Base-by-base conservation (phyloP, 495 filamentous ascomycete genomes). In the Penicillium goetzii region DNA sequence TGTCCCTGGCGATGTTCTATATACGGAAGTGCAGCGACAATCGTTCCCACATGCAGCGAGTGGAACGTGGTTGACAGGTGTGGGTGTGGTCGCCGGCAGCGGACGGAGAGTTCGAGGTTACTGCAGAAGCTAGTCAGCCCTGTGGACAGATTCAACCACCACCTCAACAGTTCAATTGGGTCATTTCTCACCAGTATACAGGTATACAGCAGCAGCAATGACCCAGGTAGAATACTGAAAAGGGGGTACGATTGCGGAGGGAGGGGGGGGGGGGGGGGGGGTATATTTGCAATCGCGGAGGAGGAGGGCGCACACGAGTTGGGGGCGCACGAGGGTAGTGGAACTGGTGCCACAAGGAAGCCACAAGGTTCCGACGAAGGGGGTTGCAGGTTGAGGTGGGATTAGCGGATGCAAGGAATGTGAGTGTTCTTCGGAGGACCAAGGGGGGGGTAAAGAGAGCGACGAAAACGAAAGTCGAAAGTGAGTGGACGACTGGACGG, bases 321-420 rank as follows among this genome's bases (percentile, higher is more conserved):
- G 34, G 41, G 43, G 43, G 32, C 58, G 32, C 59, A 55, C 59
- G 59, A 54, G 59, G 49, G 47, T 17, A 51, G 45, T 51, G 49
- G 58, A 38, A 61, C 49, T 61, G 59, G 50, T 55, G 59, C 38
- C 59, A 55, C 49, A 67, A 51, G 40, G 55, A 53, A 51, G 50
- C 26, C 25, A 53, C 50, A 32, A 9, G 45, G 15, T 26, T 28
- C 50, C 26, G 41, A 45, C 14, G 50, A 33, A 53, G 50, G 52
- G 30, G 52, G 26, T 55, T 55, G 56, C 51, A 45, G 47, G 52
- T 36, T 5, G n/a, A 36, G 10, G 30, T 55, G 52, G 33, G 52
- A 55, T 55, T 45, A 40, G 63, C 57, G 43, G 49, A 66, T 62
- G 62, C 56, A 59, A 62, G 66, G 65, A 73, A 62, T 67, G 61